A percentile compares a stretch with the other conserved stretches of the same genome.
Evolutionary conservation across 2,329 filamentous ascomycete genomes (phyloP).

Genomic region (Trematosphaeria pertusa): DNA sequence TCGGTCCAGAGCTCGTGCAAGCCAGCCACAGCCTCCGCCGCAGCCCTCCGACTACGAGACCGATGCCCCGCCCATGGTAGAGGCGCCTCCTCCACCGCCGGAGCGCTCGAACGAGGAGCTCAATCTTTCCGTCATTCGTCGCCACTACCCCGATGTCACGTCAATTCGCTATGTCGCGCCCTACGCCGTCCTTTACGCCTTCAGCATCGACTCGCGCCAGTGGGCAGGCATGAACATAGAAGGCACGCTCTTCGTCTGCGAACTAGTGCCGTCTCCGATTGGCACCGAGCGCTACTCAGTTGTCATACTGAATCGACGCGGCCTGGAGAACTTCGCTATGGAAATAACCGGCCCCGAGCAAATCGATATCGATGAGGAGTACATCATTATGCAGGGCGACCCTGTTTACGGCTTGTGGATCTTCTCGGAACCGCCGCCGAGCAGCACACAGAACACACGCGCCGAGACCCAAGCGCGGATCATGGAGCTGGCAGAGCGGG

Average conservation of each 20-base stretch:
- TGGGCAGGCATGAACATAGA: constrained; percentile 91
- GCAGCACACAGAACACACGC: constrained; percentile 60
- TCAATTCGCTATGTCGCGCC: constrained; percentile 80
- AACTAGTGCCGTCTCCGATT: constrained; percentile 54
- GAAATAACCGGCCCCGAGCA: constrained; percentile 52
- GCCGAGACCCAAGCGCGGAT: constrained; percentile 62
- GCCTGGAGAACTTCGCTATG: constrained; percentile 55
- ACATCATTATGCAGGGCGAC: constrained; percentile 62
- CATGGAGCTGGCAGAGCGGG: constrained; percentile 61
- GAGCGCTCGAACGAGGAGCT: constrained; percentile 80
- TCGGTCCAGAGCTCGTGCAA: constrained; percentile 39
- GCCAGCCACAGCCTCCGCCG: constrained; percentile 40
- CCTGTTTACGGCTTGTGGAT: constrained; percentile 69
- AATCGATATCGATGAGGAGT: constrained; percentile 61
- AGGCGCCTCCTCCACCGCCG: constrained; percentile 52
- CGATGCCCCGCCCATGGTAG: constrained; percentile 50
- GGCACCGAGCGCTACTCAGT: constrained; percentile 51
- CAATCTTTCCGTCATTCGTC: constrained; percentile 82
- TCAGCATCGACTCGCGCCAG: constrained; percentile 66
- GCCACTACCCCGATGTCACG: constrained; percentile 77
- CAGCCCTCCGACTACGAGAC: constrained; percentile 64
- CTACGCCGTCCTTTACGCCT: constrained; percentile 86
- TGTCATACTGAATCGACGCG: constrained; percentile 57
- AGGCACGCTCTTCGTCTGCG: constrained; percentile 88
- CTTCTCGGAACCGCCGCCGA: constrained; percentile 65